Base-by-base conservation (phyloP, 2,329 filamentous ascomycete genomes). In the Dactylellina haptotyla region DNA sequence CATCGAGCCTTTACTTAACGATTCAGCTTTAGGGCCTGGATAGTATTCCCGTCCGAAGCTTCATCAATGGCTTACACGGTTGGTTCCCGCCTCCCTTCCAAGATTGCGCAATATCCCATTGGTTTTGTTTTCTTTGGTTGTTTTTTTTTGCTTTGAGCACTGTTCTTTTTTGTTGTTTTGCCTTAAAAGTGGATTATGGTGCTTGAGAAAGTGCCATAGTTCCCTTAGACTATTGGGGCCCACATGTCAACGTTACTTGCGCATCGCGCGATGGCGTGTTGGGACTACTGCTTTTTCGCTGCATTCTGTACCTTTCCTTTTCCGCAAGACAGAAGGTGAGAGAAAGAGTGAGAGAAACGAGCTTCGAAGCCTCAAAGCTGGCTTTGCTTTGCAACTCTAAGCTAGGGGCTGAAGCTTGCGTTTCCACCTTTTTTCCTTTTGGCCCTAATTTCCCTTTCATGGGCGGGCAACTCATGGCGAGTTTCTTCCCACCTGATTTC, bases 41-140 rank as follows among this genome's bases (percentile, higher is more conserved):
- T 65, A 65, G 53, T 54, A 58, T 41, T 72, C 59, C 67, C 67
- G 59, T 72, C 67, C 59, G 59, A 59, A 72, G 59, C 67, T 59
- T 72, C 48, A 59, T 72, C 67, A 72, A 72, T 72, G 67, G 67
- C 67, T 26, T 72, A 65, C 46, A 72, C 59, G 67, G 67, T 72
- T 65, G 43, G 67, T 72, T 72, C 59, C 61, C 67, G 51, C 48
- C 58, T 41, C 58, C 57, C 58, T 54, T 57, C 45, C 48, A 46
- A 59, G 46, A 72, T 72, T 72, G 53, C 59, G 59, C 59, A 72
- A 65, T 65, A 61, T 28, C 34, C 37, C 61, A 48, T 46, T 5
- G n/a, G 28, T 64, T 58, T 71, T 43, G 3, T 69, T 46, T 53
- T 61, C 46, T 20, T 54, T 53, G 23, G 41, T 43, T 18, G 30